Evolutionary conservation across 1,284 basidiomycete genomes (phyloP), one percentile per base, ranked within the genome.

Genomic region (Microstroma glucosiphilum): DNA sequence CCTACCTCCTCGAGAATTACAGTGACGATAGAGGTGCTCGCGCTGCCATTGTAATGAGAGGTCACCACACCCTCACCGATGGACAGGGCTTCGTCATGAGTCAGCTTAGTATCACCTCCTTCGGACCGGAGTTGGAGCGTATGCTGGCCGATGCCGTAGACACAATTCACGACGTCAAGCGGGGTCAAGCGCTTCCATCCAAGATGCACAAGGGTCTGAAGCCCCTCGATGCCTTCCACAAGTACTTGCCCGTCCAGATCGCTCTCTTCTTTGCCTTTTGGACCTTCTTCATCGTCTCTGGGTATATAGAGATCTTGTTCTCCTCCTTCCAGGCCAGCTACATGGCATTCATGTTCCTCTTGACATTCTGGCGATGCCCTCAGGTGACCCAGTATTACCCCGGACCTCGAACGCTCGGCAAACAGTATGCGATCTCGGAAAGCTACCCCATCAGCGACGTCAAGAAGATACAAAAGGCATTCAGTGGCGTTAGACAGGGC

Each of bases 1-100:
- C 41, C 0, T 65, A 56, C 3, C 64, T 73, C 25, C 64, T 78
- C 12, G 65, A 69, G 11, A 76, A 77, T 65, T 78, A 66, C 56
- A 57, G 59, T 17, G 71, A 71, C 49, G 63, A 66, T 19, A 54
- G 63, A 26, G 65, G 37, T n/a, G 65, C 68, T 15, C 66, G 60
- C 54, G 63, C 71, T 1, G 75, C 75, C 1, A 66, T 70, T 48
- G 69, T 76, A 3, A 69, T 68, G 6, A 63, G 76, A 8, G 76
- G 76, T 1, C 76, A 78, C 54, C 76, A 78, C 58, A 71, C 70
- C 1, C 55, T 72, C 8, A 61, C 73, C 2, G 76, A 78, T 56
- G 76, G 76, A 0, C 75, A 77, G 57, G 76, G 76, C 6, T 78
- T 77, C 60, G 64, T 77, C 60, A 65, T 77, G 64, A 67, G 65